Base-by-base conservation (phyloP, 2,329 filamentous ascomycete genomes). In the Rhexocercosporidium sp. region DNA sequence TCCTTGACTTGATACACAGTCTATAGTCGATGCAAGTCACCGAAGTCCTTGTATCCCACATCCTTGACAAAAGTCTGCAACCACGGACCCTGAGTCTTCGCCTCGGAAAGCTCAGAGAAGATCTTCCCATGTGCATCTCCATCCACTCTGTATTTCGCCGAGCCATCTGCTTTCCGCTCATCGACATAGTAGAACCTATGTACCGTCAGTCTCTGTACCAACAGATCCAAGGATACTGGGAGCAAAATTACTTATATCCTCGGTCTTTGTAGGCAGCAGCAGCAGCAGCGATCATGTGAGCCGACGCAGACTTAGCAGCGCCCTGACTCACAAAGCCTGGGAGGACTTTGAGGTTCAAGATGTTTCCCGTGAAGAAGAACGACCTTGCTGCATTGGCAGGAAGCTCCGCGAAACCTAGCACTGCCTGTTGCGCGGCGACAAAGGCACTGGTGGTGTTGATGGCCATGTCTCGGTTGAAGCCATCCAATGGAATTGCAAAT, bases 301-400 rank as follows among this genome's bases (percentile, higher is more conserved):
- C 70, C 14, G 72, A 71, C 27, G 72, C 72, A 29, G 69, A 67
- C 68, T 73, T 73, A 20, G 71, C 70, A 18, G 72, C 71, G 31
- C 72, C 72, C 34, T 71, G 56, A 59, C 64, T 61, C 44, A 72
- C 0, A 39, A 62, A 68, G 46, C 70, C 39, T 1, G 72, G 72
- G 9, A 67, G 12, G 46, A 73, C 66, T 4, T 49, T 22, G 5
- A 64, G 54, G 49, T 72, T 72, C 53, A 60, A 31, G 16, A 60
- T 64, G 39, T 74, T 74, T 44, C 72, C 72, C 14, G 72, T 74
- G 65, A 72, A 74, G 31, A 74, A 72, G 34, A 70, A 74, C 25
- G 66, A 60, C 59, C 72, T 74, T 64, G 69, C 69, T 39, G 62
- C 61, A n/a, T 69, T 69, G 49, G 64, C 62, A 16, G 69, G 47